Conservation (phyloP, 495 filamentous ascomycete species). For the Lasiosphaeris hirsuta region DNA sequence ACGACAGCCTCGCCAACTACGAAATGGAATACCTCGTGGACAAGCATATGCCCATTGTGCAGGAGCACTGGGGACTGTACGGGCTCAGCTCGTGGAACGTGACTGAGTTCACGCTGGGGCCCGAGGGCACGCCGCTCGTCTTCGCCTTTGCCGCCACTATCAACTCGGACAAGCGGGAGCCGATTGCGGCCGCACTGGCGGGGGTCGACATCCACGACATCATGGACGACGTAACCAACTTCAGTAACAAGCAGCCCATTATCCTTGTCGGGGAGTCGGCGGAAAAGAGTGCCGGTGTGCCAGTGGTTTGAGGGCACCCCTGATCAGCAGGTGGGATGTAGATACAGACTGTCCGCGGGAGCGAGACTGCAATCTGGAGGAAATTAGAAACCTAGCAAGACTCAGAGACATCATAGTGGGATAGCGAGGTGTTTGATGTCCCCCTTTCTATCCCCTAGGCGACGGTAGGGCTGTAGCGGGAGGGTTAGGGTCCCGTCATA, state of each 20-base stretch:
- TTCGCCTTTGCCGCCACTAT: not conserved
- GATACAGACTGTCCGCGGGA: no score
- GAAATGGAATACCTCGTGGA: constrained; percentile 2
- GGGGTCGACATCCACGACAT: not conserved
- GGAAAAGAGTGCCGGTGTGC: not conserved
- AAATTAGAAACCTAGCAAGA: no score
- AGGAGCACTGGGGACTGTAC: not conserved
- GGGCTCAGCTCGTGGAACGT: not conserved
- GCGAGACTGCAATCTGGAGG: no score
- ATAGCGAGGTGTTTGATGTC: no score
- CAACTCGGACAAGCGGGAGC: not conserved
- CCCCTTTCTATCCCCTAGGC: no score
- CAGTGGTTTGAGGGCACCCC: no score
- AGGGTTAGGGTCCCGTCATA: no score
- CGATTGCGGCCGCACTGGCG: not conserved
- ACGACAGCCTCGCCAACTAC: not conserved
- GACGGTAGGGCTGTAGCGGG: no score
- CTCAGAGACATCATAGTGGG: no score
- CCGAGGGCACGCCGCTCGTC: not conserved
- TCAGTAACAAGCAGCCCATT: constrained; percentile 5
- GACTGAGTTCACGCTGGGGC: not conserved
- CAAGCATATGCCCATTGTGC: not conserved
- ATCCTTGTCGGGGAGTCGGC: not conserved
- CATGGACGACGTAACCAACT: not conserved
- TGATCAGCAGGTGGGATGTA: no score